Evolutionary conservation across 345 rosid genomes (phyloP).

Genomic region (Gossypium sturtianum): DNA sequence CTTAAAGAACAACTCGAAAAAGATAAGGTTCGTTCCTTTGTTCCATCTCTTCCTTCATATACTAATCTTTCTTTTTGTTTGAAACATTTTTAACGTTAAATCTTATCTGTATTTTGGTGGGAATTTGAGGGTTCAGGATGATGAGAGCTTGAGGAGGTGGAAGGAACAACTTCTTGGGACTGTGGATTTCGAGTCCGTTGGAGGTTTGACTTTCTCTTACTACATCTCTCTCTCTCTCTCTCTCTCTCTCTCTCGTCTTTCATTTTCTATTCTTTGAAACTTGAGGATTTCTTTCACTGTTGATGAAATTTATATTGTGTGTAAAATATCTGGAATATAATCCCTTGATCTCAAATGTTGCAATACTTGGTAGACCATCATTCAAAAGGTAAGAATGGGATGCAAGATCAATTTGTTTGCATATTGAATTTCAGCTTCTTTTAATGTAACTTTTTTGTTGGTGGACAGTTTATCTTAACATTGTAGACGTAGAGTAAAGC

Average conservation of each 20-base stretch:
- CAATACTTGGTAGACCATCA: background rate
- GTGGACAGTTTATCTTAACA: background rate
- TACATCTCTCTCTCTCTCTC: background rate
- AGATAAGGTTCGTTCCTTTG: conserved; percentile 43
- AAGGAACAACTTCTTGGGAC: conserved; percentile 74
- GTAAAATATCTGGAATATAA: background rate
- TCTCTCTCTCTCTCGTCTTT: background rate
- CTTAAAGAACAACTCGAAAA: conserved; percentile 56
- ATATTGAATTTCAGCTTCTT: background rate
- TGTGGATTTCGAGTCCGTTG: conserved; percentile 47
- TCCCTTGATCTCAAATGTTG: background rate
- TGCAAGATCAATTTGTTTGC: background rate
- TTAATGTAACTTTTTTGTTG: background rate
- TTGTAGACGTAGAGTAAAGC: background rate
- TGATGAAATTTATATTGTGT: background rate
- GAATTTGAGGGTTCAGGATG: conserved; percentile 42
- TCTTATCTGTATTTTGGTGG: conserved; percentile 6
- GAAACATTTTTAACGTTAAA: background rate
- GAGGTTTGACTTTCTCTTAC: conserved; percentile 33
- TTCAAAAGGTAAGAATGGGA: background rate
- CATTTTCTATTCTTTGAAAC: background rate
- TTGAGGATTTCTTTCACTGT: background rate
- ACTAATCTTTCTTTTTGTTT: background rate
- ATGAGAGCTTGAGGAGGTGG: conserved; percentile 76
- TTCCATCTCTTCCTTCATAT: background rate